Evolutionary conservation across 495 filamentous ascomycete genomes (phyloP).

Genomic region (Trichoderma asperelloides): DNA sequence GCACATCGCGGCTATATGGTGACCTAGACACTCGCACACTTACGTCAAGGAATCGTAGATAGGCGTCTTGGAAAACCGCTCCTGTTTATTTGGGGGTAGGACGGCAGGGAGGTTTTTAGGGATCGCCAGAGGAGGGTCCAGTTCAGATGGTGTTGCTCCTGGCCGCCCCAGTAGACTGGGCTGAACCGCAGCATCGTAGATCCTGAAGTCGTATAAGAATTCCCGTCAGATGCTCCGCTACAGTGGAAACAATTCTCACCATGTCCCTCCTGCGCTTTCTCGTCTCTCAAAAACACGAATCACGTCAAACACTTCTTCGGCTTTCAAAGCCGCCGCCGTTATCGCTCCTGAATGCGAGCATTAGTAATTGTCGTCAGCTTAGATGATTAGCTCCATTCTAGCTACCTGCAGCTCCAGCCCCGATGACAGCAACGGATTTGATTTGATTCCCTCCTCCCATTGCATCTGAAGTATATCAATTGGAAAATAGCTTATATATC

Average conservation of each 20-base stretch:
- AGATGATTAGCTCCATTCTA: background rate
- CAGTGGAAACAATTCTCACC: slow-evolving; percentile 21
- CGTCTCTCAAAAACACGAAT: slow-evolving; percentile 43
- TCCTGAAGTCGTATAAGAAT: slow-evolving; percentile 22
- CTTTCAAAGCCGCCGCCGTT: slow-evolving; percentile 35
- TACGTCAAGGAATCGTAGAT: slow-evolving; percentile 40
- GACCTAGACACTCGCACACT: slow-evolving; percentile 4
- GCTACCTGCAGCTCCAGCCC: slow-evolving; percentile 41
- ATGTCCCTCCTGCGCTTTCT: slow-evolving; percentile 38
- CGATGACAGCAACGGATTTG: slow-evolving; percentile 43
- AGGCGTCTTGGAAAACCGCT: slow-evolving; percentile 35
- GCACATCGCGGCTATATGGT: background rate
- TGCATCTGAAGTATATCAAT: background rate
- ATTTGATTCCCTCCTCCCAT: slow-evolving; percentile 23
- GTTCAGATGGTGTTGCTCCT: slow-evolving; percentile 29
- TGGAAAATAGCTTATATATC: background rate
- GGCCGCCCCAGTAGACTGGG: slow-evolving; percentile 23
- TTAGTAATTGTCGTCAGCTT: slow-evolving; percentile 9
- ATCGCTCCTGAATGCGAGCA: slow-evolving; percentile 26
- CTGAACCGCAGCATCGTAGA: slow-evolving; percentile 33
- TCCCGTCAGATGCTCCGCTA: background rate
- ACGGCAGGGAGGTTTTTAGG: slow-evolving; percentile 29
- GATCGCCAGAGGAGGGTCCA: slow-evolving; percentile 34
- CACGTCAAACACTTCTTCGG: slow-evolving; percentile 39
- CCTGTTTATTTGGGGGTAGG: slow-evolving; percentile 28